Conservation (phyloP, 192 early-diverging fungal species). For the Coemansia erecta region DNA sequence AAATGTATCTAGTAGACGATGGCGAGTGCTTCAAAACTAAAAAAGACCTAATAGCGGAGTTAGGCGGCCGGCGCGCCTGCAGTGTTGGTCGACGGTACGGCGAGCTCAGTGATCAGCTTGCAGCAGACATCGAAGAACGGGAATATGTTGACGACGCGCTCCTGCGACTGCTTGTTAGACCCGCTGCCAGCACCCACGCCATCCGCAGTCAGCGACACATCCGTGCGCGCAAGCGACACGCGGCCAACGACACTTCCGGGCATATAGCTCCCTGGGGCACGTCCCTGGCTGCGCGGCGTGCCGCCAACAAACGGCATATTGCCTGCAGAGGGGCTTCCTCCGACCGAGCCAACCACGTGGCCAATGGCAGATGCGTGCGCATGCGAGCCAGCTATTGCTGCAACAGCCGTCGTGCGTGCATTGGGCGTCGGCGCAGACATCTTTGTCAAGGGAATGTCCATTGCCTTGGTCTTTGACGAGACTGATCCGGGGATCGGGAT, state of each 20-base stretch:
- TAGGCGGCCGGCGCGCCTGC: not conserved
- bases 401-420: constrained; percentile 23
- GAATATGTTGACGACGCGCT: constrained; percentile 64
- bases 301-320: constrained; percentile 31
- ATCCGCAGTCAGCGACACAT: constrained; percentile 52
- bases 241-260: constrained; percentile 52
- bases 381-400: not conserved
- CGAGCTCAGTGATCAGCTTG: constrained; percentile 91
- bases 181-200: constrained; percentile 51
- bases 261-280: constrained; percentile 52
- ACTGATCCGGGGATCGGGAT: constrained; percentile 25
- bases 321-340: constrained; percentile 21
- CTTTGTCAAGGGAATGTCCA: constrained; percentile 22
- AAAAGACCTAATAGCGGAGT: not conserved
- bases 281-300: constrained; percentile 53
- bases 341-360: constrained; percentile 28
- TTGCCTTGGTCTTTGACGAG: constrained; percentile 34
- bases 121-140: constrained; percentile 97
- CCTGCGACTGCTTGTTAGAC: constrained; percentile 50
- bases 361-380: not conserved
- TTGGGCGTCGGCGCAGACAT: constrained; percentile 3
- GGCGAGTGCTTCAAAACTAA: not conserved
- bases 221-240: constrained; percentile 46
- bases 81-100: constrained; percentile 57
- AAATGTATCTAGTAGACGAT: not conserved